phyloP scores from a whole-genome alignment of 2,329 filamentous ascomycete species.

The Xylaria polymorpha region DNA sequence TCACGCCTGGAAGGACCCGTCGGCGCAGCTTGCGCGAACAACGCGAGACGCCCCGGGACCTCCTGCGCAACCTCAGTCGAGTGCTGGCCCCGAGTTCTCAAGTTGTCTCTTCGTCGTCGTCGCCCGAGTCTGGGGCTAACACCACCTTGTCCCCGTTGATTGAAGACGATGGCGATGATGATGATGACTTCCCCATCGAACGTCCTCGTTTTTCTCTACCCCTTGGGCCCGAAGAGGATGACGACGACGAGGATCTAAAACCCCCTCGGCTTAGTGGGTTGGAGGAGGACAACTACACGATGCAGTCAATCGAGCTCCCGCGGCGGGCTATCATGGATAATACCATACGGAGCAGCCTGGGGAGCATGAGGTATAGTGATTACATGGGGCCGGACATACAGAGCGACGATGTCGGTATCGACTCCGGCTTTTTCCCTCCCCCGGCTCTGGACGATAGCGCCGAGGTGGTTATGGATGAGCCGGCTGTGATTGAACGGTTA shows the following conservation, averaged over 20 bases:
- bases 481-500: conserved; percentile 59
- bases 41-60: conserved; percentile 52
- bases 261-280: conserved; percentile 66
- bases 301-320: conserved; percentile 69
- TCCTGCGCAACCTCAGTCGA: conserved; percentile 63
- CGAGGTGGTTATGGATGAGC: conserved; percentile 53
- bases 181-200: conserved; percentile 60
- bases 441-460: conserved; percentile 56
- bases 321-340: conserved; percentile 63
- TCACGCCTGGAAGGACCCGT: conserved; percentile 69
- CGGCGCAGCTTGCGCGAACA: conserved; percentile 68
- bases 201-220: conserved; percentile 67
- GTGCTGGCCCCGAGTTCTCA: conserved; percentile 63
- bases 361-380: conserved; percentile 66
- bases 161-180: conserved; percentile 56
- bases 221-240: conserved; percentile 60
- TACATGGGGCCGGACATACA: conserved; percentile 52
- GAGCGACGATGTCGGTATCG: conserved; percentile 58
- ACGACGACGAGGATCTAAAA: conserved; percentile 61
- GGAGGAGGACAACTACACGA: conserved; percentile 69
- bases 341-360: conserved; percentile 58
- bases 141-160: conserved; percentile 44
- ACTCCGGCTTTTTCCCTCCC: conserved; percentile 65
- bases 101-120: conserved; percentile 57
- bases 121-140: conserved; percentile 55